Evolutionary conservation across 2,329 filamentous ascomycete species (phyloP).

Genomic region (Fusarium vanettenii): DNA sequence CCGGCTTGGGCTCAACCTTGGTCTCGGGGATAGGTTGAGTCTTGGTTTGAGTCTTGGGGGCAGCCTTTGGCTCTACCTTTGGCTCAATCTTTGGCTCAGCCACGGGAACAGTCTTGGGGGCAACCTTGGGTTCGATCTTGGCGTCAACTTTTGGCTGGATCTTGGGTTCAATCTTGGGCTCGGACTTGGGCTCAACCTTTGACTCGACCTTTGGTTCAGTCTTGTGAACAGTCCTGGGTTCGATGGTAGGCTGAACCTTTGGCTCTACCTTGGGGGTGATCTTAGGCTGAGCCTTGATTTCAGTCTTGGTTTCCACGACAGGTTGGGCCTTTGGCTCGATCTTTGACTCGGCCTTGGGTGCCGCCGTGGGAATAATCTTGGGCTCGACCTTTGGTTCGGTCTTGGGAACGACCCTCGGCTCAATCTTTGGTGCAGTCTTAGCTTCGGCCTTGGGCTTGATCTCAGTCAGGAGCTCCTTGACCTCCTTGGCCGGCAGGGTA

Average conservation of each 20-base stretch:
- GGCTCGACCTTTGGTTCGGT: background rate
- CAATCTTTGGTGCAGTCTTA: background rate
- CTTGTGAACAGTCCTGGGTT: background rate
- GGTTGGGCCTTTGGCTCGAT: background rate
- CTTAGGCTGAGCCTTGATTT: background rate
- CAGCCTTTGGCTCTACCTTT: background rate
- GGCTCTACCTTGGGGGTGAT: background rate
- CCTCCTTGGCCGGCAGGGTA: background rate
- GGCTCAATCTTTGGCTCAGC: background rate
- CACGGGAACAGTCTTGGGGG: background rate
- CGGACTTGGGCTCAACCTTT: background rate
- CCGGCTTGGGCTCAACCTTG: background rate
- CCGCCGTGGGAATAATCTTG: background rate
- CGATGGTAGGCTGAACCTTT: background rate
- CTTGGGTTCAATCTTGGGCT: background rate
- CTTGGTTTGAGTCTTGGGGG: background rate
- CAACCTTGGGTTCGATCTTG: background rate
- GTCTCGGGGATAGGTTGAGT: no score
- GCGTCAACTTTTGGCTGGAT: background rate
- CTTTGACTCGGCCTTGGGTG: background rate
- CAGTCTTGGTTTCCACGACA: background rate
- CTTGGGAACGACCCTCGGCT: background rate
- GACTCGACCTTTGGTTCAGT: background rate
- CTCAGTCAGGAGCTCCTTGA: background rate
- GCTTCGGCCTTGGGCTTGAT: background rate